These are phyloP conservation scores for Elongisporangium anandrum DNA, from an alignment of 352 stramenopile species.

Conservation along the genomic window DNA sequence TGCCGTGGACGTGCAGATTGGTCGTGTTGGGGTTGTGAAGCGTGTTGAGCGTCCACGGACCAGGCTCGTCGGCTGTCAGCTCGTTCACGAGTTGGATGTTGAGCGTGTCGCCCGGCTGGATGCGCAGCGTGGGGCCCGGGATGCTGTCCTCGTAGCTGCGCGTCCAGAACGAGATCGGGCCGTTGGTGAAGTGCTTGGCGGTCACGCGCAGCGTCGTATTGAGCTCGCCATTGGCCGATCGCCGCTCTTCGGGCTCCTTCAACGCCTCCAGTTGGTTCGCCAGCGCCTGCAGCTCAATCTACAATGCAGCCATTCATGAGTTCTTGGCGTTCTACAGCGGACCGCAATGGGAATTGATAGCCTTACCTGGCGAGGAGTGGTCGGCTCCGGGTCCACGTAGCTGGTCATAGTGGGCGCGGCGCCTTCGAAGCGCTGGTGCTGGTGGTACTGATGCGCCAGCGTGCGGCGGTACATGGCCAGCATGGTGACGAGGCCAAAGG, in stretches of 20 bases:
- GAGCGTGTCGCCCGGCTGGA: conserved; percentile 60
- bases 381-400: no score
- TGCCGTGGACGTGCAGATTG: conserved; percentile 79
- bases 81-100: conserved; percentile 57
- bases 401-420: no score
- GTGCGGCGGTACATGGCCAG: no score
- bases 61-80: conserved; percentile 31
- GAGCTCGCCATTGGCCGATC: conserved; percentile 47
- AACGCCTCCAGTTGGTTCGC: conserved; percentile 32
- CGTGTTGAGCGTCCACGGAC: conserved; percentile 45
- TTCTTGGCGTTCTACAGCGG: no score
- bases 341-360: no score
- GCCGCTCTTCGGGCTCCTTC: conserved; percentile 25
- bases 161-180: conserved; percentile 68
- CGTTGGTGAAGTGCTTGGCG: conserved; percentile 35
- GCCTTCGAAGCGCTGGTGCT: no score
- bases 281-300: conserved; percentile 16
- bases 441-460: no score
- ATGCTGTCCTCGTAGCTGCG: conserved; percentile 55
- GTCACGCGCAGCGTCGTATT: conserved; percentile 50
- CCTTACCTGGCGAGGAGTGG: no score
- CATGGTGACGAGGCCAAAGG: no score
- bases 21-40: conserved; percentile 73
- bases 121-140: conserved; percentile 51
- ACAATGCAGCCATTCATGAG: no score